Base-by-base conservation (phyloP, 805 yeast genomes). In the Starmerella sp. region DNA sequence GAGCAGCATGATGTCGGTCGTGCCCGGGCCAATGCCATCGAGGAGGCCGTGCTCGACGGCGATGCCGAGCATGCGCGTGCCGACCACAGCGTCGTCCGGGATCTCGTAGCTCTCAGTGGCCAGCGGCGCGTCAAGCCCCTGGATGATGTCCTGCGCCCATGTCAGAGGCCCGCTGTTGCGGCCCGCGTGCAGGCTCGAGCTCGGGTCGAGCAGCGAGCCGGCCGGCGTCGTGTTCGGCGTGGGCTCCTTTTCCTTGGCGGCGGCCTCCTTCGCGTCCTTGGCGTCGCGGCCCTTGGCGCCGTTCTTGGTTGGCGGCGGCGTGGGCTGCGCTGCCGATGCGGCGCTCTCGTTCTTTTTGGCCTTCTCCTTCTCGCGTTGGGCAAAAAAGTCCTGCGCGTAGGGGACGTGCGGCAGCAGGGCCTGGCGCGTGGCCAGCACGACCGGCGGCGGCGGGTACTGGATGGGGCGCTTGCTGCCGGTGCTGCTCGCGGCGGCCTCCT, bases 71-170 rank as follows among this genome's bases (percentile, higher is more conserved):
- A 93, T 81, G 52, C 89, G 75, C 11, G 81, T 72, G 52, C 80
- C 78, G 46, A 93, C 69, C 39, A 76, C 77, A 47, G 82, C 89
- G 42, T 76, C 74, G 60, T 91, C 97, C 0, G 97, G 97, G 5
- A 93, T 68, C 59, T 90, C 90, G 66, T 75, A 86, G 38, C 79
- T 74, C 61, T 91, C 95, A 0, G 86, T 73, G 2, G 91, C 78
- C 37, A 90, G 73, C 5, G 93, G 91, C 1, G 93, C 79, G 61
- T 86, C 88, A 54, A 87, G 78, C 4, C 93, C 95, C 64, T 84
- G 89, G 53, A 84, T 77, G 15, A 93, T 86, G 65, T 93, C 97
- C 67, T 90, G 96, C 28, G 95, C 87, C 91, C 96, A 89, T 62
- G 84, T 84, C 51, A 62, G 47, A 17, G 66, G 66, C 14, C 65